Evolutionary conservation across 106 monocot species (phyloP), one percentile per base, ranked within the genome.

Genomic region (Chionographis japonica): DNA sequence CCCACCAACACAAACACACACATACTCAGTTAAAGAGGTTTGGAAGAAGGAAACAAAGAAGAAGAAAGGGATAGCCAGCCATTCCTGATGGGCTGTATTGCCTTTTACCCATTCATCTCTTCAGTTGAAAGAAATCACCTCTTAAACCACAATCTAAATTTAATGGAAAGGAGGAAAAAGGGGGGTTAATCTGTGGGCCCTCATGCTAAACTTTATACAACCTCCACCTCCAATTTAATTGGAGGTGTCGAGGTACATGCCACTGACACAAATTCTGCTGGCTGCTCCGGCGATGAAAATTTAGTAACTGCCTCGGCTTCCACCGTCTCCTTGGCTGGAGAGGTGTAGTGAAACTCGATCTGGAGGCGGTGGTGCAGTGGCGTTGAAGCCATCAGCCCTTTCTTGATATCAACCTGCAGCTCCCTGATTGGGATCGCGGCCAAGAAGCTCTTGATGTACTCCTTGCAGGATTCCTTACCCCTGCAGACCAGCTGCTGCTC

Each of bases 381-480:
- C 3, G 51, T 52, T 20, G 61, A 67, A 27, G 54, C 51, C 53
- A 63, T 51, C 16, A 56, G 14, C 12, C 83, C 90, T 58, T 70
- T 83, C 74, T 72, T 67, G 40, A 86, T 75, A 49, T 89, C 89
- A 17, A n/a, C 71, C 71, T 76, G 67, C 20, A 89, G 72, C 56
- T 86, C 77, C 54, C 81, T 75, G 54, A 93, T 63, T 2, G 89
- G 93, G 17, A 93, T 70, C 3, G 89, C 88, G 14, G 93, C 93
- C 52, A 93, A 74, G 68, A 93, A 93, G 12, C 77, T 83, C 79
- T 86, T 93, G 61, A 93, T 89, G 74, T 84, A 93, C 65, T 89
- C 93, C 69, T 79, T 93, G 72, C 89, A 89, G n/a, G 89, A 67
- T 35, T 76, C 89, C 41, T 74, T 79, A 37, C 93, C 93, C 66